phyloP scores from a whole-genome alignment of 176 grass and related monocot genomes.

The Musa acuminata region DNA sequence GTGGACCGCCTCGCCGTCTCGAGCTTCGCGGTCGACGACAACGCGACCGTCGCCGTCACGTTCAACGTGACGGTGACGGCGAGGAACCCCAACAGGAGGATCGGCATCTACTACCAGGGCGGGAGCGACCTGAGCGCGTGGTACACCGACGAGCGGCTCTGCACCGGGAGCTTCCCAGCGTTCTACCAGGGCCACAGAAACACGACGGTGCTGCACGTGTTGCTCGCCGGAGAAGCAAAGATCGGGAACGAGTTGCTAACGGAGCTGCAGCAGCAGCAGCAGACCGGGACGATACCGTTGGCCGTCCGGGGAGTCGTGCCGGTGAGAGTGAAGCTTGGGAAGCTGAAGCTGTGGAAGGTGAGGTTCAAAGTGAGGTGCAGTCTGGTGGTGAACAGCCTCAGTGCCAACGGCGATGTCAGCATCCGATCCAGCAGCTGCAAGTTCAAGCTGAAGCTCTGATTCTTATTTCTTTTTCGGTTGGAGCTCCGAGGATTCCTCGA shows the following conservation, averaged over 20 bases:
- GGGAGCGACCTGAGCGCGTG: slow-evolving; percentile 10
- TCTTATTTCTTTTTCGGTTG: too few species aligned
- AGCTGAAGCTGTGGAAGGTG: background rate
- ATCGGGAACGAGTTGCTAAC: slow-evolving; percentile 8
- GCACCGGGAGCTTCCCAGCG: slow-evolving; percentile 15
- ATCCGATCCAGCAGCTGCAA: slow-evolving; percentile 13
- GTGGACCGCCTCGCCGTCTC: slow-evolving; percentile 8
- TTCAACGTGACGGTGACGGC: slow-evolving; percentile 18
- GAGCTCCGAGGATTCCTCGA: too few species aligned
- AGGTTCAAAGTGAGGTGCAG: slow-evolving; percentile 10
- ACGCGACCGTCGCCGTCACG: background rate
- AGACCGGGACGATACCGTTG: slow-evolving; percentile 9
- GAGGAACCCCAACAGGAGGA: slow-evolving; percentile 12
- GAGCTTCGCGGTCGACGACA: background rate
- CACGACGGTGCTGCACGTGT: slow-evolving; percentile 12
- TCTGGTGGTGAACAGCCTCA: slow-evolving; percentile 7
- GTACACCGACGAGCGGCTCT: slow-evolving; percentile 1
- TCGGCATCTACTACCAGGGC: slow-evolving; percentile 1
- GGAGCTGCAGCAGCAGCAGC: slow-evolving; percentile 13
- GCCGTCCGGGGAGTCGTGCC: slow-evolving; percentile 1
- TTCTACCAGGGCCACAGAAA: slow-evolving; percentile 21
- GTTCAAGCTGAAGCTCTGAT: slow-evolving; percentile 5
- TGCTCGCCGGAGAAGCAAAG: slow-evolving; percentile 6
- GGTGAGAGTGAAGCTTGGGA: slow-evolving; percentile 10
- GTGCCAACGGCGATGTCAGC: background rate